phyloP scores from a whole-genome alignment of 768 basidiomycete species.

The Lactifluus hygrophoroides region DNA sequence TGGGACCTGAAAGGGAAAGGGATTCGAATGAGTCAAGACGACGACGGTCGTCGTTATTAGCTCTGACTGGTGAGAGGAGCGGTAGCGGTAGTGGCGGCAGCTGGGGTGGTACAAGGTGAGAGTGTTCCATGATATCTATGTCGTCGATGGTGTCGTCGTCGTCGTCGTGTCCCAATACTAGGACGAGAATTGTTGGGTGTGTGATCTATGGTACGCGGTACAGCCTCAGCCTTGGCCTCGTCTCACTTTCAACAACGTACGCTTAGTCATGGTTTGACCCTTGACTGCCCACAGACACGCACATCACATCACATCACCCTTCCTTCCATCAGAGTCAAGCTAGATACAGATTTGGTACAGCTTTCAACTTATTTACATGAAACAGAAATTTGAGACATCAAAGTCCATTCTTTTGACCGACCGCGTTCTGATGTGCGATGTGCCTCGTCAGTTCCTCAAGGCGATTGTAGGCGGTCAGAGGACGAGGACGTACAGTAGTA shows the following conservation, averaged over 20 bases:
- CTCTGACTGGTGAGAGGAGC: not conserved
- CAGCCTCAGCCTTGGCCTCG: too few relatives aligned
- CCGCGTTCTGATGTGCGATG: not conserved
- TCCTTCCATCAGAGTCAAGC: not conserved
- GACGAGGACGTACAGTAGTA: constrained; percentile 5
- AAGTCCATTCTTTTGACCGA: not conserved
- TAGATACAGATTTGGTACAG: not conserved
- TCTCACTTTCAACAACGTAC: not conserved
- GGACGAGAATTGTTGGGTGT: not conserved
- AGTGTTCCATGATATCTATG: not conserved
- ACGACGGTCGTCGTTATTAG: not conserved
- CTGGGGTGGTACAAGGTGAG: not conserved
- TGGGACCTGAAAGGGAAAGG: constrained; percentile 1
- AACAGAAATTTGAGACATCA: not conserved
- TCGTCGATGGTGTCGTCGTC: not conserved
- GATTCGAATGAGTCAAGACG: constrained; percentile 10
- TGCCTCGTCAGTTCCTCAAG: not conserved
- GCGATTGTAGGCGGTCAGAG: not conserved
- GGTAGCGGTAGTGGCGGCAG: not conserved
- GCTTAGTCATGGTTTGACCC: not conserved
- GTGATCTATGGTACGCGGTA: too few relatives aligned
- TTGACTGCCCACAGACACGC: not conserved
- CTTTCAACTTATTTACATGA: not conserved
- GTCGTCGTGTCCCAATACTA: too few relatives aligned
- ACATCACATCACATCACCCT: not conserved